Evolutionary conservation across 176 grass and related monocot genomes (phyloP).

Genomic region (Paspalum vaginatum): DNA sequence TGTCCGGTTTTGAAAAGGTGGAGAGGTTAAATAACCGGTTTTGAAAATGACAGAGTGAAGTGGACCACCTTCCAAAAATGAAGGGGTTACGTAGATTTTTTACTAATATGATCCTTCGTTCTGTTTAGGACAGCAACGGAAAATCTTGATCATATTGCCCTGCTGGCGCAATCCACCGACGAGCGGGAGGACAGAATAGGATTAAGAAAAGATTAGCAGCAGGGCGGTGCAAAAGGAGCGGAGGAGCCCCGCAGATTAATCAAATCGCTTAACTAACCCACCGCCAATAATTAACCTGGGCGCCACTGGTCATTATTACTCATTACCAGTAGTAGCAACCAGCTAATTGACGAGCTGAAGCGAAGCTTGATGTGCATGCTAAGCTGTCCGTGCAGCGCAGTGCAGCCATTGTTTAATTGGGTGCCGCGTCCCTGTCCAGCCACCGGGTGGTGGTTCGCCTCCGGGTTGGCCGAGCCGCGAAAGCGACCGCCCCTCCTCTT

Average conservation of each 20-base stretch:
- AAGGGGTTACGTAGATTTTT: too few relatives aligned
- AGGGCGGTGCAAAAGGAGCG: conserved; percentile 20
- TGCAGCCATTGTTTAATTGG: conserved; percentile 48
- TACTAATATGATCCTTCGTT: not conserved
- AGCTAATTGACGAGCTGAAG: not conserved
- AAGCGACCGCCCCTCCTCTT: conserved; percentile 45
- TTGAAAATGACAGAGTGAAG: too few relatives aligned
- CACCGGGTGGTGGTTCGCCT: conserved; percentile 58
- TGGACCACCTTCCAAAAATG: too few relatives aligned
- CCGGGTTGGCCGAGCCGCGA: conserved; percentile 56
- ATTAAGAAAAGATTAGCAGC: not conserved
- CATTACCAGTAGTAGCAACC: not conserved
- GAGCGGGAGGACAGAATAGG: not conserved
- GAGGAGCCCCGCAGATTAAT: not conserved
- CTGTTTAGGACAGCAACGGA: not conserved
- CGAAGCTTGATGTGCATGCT: conserved; percentile 21
- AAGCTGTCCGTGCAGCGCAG: conserved; percentile 31
- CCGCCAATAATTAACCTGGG: conserved; percentile 2
- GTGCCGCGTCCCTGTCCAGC: conserved; percentile 56
- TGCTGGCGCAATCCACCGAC: conserved; percentile 25
- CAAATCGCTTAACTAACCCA: not conserved
- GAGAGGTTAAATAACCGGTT: too few relatives aligned
- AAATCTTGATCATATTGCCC: not conserved
- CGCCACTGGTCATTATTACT: not conserved
- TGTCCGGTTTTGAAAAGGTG: too few relatives aligned